Evolutionary conservation across 139 green algal genomes (phyloP), one percentile per base, ranked within the genome.

Genomic region (Chlamydomonas sp.): DNA sequence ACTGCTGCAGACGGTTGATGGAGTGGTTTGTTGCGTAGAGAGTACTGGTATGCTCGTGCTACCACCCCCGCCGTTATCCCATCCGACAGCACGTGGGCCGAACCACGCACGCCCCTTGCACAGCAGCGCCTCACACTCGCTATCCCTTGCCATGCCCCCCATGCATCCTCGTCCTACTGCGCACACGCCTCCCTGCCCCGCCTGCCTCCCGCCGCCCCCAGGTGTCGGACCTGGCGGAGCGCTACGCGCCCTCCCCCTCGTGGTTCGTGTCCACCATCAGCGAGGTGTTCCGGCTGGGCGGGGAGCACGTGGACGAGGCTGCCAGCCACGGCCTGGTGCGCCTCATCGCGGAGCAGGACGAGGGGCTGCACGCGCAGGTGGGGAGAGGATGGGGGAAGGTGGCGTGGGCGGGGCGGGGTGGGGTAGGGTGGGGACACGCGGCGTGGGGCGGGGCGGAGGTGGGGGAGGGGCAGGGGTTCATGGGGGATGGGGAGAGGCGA

Each of bases 191-290:
- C 49, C 68, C 31, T 57, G 5, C 16, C 58, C 16, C 83, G 60
- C 83, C 74, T 3, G 5, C 69, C 59, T 58, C 59, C 16, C 31
- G 58, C 61, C 31, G 67, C 18, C 57, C 17, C 73, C 77, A 89
- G 71, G 92, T 99, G 5, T 87, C 85, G 6, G 94, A 98, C 83
- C 93, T 99, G 77, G 96, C 96, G 0, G 97, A 99, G 90, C 95
- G 96, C 69, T 98, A 97, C 80, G 97, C 97, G 0, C 97, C 97
- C 18, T 94, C 92, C 77, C 96, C 94, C 59, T 78, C 94, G 63
- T 99, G 98, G 98, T 99, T 98, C 93, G 93, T 99, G 31, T 89
- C 96, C 79, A 97, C 95, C 58, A 96, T 99, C 92, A 97, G 95
- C 76, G 87, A 94, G 86, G 92, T 98, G 91, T 97, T 98, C 94